Evolutionary conservation across 352 stramenopile species (phyloP).

Genomic region (Pseudoperonospora humuli): DNA sequence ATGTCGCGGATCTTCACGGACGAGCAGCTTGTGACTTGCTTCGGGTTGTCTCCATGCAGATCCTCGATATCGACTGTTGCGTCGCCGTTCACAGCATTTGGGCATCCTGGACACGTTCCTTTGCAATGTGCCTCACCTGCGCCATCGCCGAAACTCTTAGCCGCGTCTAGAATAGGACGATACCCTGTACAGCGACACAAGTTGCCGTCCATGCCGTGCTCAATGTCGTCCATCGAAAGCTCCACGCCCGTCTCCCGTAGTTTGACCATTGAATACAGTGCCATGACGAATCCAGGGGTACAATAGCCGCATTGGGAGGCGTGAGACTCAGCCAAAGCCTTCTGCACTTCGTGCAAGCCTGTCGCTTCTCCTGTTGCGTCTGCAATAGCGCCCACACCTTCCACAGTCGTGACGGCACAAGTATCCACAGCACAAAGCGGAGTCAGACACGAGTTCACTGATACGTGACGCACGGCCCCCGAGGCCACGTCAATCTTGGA

Average conservation of each 20-base stretch:
- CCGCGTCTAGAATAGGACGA: conserved; percentile 74
- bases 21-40: conserved; percentile 50
- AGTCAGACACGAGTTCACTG: conserved; percentile 85
- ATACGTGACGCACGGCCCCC: conserved; percentile 47
- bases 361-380: conserved; percentile 19
- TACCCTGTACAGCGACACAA: conserved; percentile 93
- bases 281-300: conserved; percentile 85
- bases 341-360: conserved; percentile 80
- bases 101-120: conserved; percentile 53
- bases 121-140: conserved; percentile 52
- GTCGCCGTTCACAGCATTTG: conserved; percentile 44
- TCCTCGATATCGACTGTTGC: conserved; percentile 49
- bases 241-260: conserved; percentile 56
- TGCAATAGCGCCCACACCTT: conserved; percentile 52
- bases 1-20: conserved; percentile 62
- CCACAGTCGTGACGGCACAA: conserved; percentile 83
- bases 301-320: conserved; percentile 93
- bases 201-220: conserved; percentile 94
- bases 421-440: conserved; percentile 76
- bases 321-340: conserved; percentile 86
- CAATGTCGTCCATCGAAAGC: conserved; percentile 83
- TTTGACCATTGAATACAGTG: conserved; percentile 77
- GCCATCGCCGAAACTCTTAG: conserved; percentile 81
- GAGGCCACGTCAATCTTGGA: conserved; percentile 48
- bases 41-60: conserved; percentile 23